A percentile compares a stretch with the other conserved stretches of the same genome.
Conservation (phyloP, 2,329 filamentous ascomycete genomes). For the Aspergillus fumigatus region DNA sequence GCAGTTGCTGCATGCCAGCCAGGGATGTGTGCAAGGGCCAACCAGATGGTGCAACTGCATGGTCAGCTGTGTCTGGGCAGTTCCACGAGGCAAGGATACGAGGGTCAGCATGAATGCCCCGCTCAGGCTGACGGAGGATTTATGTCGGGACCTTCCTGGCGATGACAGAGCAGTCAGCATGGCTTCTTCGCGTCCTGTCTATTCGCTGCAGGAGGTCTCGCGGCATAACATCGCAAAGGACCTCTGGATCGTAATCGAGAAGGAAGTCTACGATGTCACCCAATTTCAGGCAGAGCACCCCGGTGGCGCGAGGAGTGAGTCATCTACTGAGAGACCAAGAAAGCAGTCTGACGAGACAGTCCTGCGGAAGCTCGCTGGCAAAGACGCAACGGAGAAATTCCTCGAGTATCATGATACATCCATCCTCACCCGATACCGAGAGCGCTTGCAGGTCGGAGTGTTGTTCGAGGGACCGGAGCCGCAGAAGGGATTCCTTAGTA, state of each 20-base stretch:
- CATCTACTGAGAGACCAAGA: neutral
- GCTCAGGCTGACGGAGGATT: neutral
- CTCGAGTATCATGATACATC: slow-evolving; percentile 1
- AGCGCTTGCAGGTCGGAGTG: slow-evolving; percentile 2
- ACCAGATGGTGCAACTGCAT: no score
- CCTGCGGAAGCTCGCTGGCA: slow-evolving; percentile 1
- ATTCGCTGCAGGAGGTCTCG: neutral
- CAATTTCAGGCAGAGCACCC: slow-evolving; percentile 19
- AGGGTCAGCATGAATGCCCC: neutral
- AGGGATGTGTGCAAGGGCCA: no score
- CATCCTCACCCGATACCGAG: slow-evolving; percentile 1
- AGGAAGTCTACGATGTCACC: slow-evolving; percentile 16
- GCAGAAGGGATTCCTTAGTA: neutral
- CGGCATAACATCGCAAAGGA: neutral
- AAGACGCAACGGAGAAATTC: slow-evolving; percentile 2
- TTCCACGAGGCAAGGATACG: no score
- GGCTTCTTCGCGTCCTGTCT: neutral
- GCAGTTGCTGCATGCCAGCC: no score
- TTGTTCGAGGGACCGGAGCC: neutral
- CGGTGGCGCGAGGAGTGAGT: slow-evolving; percentile 7
- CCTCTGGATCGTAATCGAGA: slow-evolving; percentile 18
- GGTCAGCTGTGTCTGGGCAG: no score
- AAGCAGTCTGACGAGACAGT: neutral
- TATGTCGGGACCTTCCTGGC: neutral
- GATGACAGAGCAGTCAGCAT: neutral